These are phyloP conservation scores for Crinitomyces ghanaensis DNA, from an alignment of 805 yeast species.

Conservation along the genomic window DNA sequence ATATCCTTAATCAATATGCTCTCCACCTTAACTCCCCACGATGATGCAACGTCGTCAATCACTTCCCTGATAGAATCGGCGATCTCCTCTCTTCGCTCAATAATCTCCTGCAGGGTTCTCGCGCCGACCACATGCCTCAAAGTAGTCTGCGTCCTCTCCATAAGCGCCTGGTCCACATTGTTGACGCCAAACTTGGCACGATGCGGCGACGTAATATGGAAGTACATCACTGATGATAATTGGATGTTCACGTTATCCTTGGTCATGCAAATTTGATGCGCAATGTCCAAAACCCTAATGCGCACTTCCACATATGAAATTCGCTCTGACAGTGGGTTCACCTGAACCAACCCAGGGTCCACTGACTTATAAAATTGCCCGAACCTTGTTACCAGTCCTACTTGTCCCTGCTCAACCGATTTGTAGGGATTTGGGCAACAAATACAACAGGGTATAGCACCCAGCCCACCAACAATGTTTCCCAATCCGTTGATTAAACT, in stretches of 20 bases:
- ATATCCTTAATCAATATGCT: constrained; percentile 59
- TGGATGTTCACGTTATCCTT: constrained; percentile 52
- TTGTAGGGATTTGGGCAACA: constrained; percentile 50
- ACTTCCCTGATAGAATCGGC: constrained; percentile 53
- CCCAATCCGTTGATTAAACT: constrained; percentile 30
- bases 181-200: constrained; percentile 49
- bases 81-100: constrained; percentile 61
- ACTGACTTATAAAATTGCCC: constrained; percentile 55
- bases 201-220: constrained; percentile 56
- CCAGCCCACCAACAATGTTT: constrained; percentile 37
- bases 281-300: constrained; percentile 50
- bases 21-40: constrained; percentile 64
- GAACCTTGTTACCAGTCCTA: constrained; percentile 54
- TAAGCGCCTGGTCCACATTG: constrained; percentile 42
- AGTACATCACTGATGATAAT: constrained; percentile 57
- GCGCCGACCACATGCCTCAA: constrained; percentile 62
- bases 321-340: constrained; percentile 54
- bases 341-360: constrained; percentile 57
- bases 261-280: constrained; percentile 61
- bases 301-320: constrained; percentile 41
- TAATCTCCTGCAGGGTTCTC: constrained; percentile 54
- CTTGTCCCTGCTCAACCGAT: constrained; percentile 53
- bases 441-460: constrained; percentile 42
- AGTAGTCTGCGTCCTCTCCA: constrained; percentile 63
- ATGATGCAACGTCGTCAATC: constrained; percentile 48